A percentile compares a stretch with the other conserved stretches of the same genome.
These are phyloP conservation scores for Coriolopsis trogii DNA, from an alignment of 1,284 basidiomycete species.

Conservation along the genomic window DNA sequence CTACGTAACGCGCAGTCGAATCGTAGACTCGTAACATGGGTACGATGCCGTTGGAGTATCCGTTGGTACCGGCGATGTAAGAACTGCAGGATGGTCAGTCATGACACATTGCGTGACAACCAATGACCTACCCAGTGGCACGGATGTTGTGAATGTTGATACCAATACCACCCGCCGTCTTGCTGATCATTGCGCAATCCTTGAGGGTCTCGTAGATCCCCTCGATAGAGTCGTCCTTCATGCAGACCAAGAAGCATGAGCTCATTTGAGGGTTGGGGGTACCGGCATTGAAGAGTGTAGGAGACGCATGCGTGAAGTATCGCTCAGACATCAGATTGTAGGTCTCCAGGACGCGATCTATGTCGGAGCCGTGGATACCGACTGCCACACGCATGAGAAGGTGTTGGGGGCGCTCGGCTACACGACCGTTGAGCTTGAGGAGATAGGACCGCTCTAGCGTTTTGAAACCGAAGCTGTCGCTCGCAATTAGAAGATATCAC, in stretches of 20 bases:
- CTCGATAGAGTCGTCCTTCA: constrained; percentile 99
- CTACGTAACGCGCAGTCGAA: constrained; percentile 98
- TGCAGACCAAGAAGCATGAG: constrained; percentile 97
- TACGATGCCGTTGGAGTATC: constrained; percentile 98
- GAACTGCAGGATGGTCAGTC: constrained; percentile 48
- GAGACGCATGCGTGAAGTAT: constrained; percentile 98
- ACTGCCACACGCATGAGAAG: constrained; percentile 99
- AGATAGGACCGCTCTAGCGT: constrained; percentile 98
- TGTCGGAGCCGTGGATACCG: constrained; percentile 92
- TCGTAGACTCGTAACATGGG: constrained; percentile 99
- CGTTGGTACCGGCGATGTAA: constrained; percentile 94
- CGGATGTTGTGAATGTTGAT: constrained; percentile 97
- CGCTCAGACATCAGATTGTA: constrained; percentile 96
- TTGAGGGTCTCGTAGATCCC: constrained; percentile 99
- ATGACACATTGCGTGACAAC: background rate
- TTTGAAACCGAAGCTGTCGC: constrained; percentile 93
- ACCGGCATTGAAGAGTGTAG: constrained; percentile 98
- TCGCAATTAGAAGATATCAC: constrained; percentile 3
- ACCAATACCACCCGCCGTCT: constrained; percentile 98
- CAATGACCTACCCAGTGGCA: constrained; percentile 77
- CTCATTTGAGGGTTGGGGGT: constrained; percentile 95
- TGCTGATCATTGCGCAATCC: constrained; percentile 99
- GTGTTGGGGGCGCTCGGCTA: constrained; percentile 97
- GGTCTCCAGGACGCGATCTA: constrained; percentile 91
- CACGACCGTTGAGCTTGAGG: constrained; percentile 91